Conservation (phyloP, 2,329 filamentous ascomycete species). For the Verticillium albo-atrum region DNA sequence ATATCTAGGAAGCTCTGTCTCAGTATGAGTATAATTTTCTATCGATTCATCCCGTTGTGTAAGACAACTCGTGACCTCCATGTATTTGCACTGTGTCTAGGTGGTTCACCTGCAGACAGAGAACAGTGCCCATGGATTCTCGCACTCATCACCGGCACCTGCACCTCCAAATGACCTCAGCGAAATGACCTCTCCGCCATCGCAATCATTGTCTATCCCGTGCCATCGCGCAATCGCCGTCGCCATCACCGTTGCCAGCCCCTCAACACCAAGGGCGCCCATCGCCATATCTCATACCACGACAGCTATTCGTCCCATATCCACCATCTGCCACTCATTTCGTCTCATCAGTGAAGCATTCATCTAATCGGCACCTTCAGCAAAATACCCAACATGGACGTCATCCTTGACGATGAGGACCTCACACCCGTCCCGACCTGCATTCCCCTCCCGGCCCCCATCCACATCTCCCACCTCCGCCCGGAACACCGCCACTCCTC, state of each 20-base stretch:
- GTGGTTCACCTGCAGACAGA: too few species aligned
- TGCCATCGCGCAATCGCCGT: background rate
- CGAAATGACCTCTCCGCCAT: background rate
- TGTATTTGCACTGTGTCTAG: too few species aligned
- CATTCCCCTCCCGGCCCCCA: background rate
- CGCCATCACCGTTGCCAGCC: background rate
- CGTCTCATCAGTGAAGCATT: too few species aligned
- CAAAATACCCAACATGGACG: background rate
- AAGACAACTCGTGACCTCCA: too few species aligned
- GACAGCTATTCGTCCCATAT: background rate
- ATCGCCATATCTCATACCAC: background rate
- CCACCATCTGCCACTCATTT: background rate
- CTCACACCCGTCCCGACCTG: constrained; percentile 25
- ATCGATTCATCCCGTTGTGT: too few species aligned
- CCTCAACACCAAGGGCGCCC: background rate
- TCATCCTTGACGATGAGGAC: constrained; percentile 29
- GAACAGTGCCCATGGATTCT: too few species aligned
- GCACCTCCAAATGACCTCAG: background rate
- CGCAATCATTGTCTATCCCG: background rate
- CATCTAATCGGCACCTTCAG: too few species aligned
- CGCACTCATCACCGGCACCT: background rate
- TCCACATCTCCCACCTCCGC: background rate
- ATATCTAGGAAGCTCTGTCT: too few species aligned
- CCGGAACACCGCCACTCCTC: background rate
- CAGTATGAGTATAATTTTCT: too few species aligned